Evolutionary conservation across 352 stramenopile species (phyloP).

Genomic region (Phytophthora podocarpi): DNA sequence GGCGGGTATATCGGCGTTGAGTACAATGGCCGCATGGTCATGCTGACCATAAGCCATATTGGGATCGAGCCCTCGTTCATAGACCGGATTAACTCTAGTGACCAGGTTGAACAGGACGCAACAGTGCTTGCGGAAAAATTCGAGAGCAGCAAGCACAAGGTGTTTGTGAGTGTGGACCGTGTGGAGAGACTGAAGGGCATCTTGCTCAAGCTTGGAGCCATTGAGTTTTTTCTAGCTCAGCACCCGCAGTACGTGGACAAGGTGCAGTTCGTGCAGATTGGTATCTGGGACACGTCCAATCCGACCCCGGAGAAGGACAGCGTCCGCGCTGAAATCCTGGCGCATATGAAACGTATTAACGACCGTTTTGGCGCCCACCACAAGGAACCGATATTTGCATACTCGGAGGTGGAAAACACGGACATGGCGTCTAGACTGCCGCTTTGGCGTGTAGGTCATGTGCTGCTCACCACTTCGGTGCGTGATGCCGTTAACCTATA

Average conservation of each 20-base stretch:
- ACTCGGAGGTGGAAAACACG: constrained; percentile 81
- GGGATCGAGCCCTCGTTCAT: constrained; percentile 95
- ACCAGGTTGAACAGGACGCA: constrained; percentile 58
- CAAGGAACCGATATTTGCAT: constrained; percentile 64
- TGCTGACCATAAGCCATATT: constrained; percentile 97
- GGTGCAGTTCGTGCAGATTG: constrained; percentile 86
- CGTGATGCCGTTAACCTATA: constrained; percentile 87
- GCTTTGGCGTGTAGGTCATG: constrained; percentile 74
- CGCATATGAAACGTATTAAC: constrained; percentile 76
- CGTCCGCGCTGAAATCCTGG: constrained; percentile 64
- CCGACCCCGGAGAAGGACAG: constrained; percentile 70
- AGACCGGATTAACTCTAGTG: constrained; percentile 61
- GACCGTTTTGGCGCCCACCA: constrained; percentile 47
- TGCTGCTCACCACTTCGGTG: constrained; percentile 78
- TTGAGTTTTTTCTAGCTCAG: constrained; percentile 94
- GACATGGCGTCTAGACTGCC: constrained; percentile 76
- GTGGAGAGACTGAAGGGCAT: constrained; percentile 98
- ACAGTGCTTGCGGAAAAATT: constrained; percentile 53
- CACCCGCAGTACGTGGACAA: constrained; percentile 84
- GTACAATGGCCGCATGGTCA: constrained; percentile 96
- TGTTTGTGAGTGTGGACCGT: constrained; percentile 95
- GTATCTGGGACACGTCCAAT: constrained; percentile 78
- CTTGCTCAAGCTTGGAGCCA: constrained; percentile 95
- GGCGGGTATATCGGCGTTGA: constrained; percentile 94
- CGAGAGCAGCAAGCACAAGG: constrained; percentile 55